Evolutionary conservation across 2,329 filamentous ascomycete genomes (phyloP), one percentile per base, ranked within the genome.

Genomic region (Aureobasidium zeae): DNA sequence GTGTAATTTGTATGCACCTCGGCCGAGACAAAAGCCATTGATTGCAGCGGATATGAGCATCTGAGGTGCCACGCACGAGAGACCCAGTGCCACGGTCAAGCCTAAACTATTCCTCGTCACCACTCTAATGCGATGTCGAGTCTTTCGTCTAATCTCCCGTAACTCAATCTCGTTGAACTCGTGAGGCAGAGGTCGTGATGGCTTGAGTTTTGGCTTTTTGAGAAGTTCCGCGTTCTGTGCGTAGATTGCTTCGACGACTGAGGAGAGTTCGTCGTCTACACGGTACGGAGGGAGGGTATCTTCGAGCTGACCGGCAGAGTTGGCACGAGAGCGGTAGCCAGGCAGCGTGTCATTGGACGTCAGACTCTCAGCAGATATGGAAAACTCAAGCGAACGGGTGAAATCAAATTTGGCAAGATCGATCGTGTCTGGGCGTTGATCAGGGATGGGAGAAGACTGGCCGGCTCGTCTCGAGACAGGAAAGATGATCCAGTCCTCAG

Each of bases 11-110:
- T 28, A 19, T 9, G 39, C 39, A 11, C 39, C 39, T n/a, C 30
- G 12, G n/a, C 30, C 39, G n/a, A 44, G 10, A 16, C 39, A 44
- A 12, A 34, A 44, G 2, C 21, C 39, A 10, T 44, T 44, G 30
- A 44, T 44, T 7, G 39, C 39, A 16, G 39, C 39, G 5, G 31
- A 30, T 9, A 44, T 44, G 24, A 44, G 39, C 39, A 44, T 34
- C 17, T 44, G 39, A 12, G 39, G 39, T 13, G 39, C 39, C 7
- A 44, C 39, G 10, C 30, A 34, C 16, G 39, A 34, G 13, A 44
- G 39, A 9, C 30, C 39, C 5, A 44, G 39, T 12, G 22, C 35
- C 12, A 35, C 22, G 3, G 31, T 29, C 22, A 44, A 12, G 10
- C 39, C 39, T 7, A 44, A 9, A 13, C 30, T 34, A 9, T 34